Conservation (phyloP, 139 green algal genomes). For the Chlorella sp. region DNA sequence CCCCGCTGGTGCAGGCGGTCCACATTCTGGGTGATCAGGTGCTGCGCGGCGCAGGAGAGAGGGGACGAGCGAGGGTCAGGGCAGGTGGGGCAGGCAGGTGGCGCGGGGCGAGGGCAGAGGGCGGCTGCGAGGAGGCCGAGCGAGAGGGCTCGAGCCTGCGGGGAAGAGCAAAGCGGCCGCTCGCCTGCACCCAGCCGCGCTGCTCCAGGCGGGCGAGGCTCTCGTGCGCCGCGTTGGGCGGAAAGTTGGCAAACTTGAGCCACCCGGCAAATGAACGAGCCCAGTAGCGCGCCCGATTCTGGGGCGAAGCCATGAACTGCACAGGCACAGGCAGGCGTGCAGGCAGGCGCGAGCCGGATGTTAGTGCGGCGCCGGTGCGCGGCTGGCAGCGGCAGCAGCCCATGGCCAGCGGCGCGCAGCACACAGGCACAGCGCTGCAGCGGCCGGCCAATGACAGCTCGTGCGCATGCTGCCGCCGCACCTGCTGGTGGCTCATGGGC, state of each 20-base stretch:
- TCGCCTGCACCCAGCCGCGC: constrained; percentile 31
- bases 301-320: constrained; percentile 80
- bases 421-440: background rate
- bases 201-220: constrained; percentile 67
- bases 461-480: constrained; percentile 1
- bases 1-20: constrained; percentile 88
- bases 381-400: no score
- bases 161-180: background rate
- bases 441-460: background rate
- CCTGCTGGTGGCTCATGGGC: constrained; percentile 93
- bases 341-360: background rate
- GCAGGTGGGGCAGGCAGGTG: no score
- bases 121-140: no score
- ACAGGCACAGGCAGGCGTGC: background rate
- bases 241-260: constrained; percentile 66
- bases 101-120: no score
- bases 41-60: no score
- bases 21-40: constrained; percentile 96
- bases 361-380: no score
- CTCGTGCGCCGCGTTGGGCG: constrained; percentile 75
- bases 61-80: no score
- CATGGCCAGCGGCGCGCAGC: background rate
- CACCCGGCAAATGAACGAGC: constrained; percentile 87
- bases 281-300: constrained; percentile 83
- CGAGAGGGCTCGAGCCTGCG: constrained; percentile 62